phyloP scores from a whole-genome alignment of 352 stramenopile species.

The Phytophthora europaea region DNA sequence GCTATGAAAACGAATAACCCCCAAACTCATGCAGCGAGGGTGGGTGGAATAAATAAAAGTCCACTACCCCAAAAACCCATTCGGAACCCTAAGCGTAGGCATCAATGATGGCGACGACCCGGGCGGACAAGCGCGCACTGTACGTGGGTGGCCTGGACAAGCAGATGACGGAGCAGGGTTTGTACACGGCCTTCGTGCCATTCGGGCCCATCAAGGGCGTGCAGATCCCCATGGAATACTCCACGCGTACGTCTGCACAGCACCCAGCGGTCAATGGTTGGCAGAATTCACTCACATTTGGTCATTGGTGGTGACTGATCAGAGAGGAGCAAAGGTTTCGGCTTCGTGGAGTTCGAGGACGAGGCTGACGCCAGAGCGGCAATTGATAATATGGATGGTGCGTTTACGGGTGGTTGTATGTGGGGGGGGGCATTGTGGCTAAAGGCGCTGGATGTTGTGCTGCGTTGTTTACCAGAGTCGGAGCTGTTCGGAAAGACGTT shows the following conservation, averaged over 20 bases:
- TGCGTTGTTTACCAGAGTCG: conserved; percentile 64
- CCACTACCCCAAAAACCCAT: too few relatives aligned
- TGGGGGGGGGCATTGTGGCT: not conserved
- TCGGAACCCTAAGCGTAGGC: too few relatives aligned
- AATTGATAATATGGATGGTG: conserved; percentile 97
- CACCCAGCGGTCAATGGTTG: not conserved
- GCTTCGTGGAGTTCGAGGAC: conserved; percentile 96
- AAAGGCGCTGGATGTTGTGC: conserved; percentile 5
- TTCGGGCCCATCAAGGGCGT: conserved; percentile 87
- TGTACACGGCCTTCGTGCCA: conserved; percentile 89
- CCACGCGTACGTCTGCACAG: conserved; percentile 60
- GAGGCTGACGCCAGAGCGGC: conserved; percentile 89
- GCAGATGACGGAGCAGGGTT: conserved; percentile 86
- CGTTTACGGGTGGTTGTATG: not conserved
- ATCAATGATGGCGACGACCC: conserved; percentile 37
- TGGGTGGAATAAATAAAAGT: too few relatives aligned
- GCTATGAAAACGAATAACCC: too few relatives aligned
- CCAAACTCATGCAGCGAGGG: too few relatives aligned
- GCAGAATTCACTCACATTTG: not conserved
- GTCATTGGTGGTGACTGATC: not conserved
- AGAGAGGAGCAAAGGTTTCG: conserved; percentile 93
- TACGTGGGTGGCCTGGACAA: conserved; percentile 94
- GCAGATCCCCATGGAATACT: conserved; percentile 80
- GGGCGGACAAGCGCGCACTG: conserved; percentile 75
- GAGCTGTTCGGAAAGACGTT: conserved; percentile 94